These are phyloP conservation scores for Moniliophthora roreri DNA, from an alignment of 1,284 basidiomycete species.

Conservation along the genomic window DNA sequence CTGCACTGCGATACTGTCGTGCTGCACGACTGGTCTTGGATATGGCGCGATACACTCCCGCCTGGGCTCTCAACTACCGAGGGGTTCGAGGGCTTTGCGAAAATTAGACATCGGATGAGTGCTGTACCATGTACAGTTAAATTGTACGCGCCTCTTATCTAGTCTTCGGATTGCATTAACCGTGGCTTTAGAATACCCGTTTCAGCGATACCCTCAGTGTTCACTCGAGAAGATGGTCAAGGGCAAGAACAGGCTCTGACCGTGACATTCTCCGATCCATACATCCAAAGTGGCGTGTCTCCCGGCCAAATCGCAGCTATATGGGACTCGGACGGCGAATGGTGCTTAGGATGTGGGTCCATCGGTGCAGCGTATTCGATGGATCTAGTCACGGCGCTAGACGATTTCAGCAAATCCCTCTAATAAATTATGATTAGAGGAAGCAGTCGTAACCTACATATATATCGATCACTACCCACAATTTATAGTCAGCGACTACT, in stretches of 20 bases:
- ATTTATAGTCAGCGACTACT: too few species aligned
- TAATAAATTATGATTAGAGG: too few species aligned
- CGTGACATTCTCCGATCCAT: constrained; percentile 46
- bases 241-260: not conserved
- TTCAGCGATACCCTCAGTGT: not conserved
- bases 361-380: constrained; percentile 38
- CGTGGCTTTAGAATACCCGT: constrained; percentile 16
- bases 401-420: too few species aligned
- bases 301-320: constrained; percentile 80
- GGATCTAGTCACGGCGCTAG: not conserved
- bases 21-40: constrained; percentile 69
- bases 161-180: not conserved
- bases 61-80: constrained; percentile 34
- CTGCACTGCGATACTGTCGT: constrained; percentile 52
- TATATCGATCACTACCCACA: too few species aligned
- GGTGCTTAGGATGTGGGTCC: constrained; percentile 84
- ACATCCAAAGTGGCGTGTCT: constrained; percentile 70
- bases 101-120: constrained; percentile 74
- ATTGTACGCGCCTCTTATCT: constrained; percentile 25
- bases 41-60: constrained; percentile 66
- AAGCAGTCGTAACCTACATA: too few species aligned
- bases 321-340: constrained; percentile 52
- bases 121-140: constrained; percentile 50
- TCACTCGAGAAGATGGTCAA: not conserved
- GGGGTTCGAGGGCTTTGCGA: constrained; percentile 55